Evolutionary conservation across 148 eudicot species (phyloP).

Genomic region (Drosera capensis): DNA sequence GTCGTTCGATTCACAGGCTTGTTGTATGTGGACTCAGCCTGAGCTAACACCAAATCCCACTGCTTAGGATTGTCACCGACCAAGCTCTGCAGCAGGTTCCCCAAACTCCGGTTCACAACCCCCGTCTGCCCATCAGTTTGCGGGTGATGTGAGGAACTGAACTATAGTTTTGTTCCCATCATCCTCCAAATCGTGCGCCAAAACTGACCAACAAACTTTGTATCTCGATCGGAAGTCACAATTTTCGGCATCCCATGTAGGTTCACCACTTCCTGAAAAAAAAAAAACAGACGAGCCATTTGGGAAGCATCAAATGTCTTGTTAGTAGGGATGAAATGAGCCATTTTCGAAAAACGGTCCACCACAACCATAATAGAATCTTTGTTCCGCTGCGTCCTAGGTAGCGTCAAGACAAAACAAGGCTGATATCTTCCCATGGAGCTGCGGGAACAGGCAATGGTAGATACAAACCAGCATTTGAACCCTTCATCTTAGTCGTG

Average conservation of each 20-base stretch:
- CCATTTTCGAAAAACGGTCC: slow-evolving; percentile 1
- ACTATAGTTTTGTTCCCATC: neutral
- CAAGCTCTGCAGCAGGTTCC: neutral
- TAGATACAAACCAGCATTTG: no score
- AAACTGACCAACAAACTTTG: neutral
- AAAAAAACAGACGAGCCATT: neutral
- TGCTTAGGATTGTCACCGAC: neutral
- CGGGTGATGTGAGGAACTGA: neutral
- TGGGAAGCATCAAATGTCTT: neutral
- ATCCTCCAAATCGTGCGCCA: neutral
- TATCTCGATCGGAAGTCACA: neutral
- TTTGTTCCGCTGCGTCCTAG: neutral
- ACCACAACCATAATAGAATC: neutral
- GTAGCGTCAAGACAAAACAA: neutral
- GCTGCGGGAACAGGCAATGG: neutral
- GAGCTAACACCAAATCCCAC: slow-evolving; percentile 1
- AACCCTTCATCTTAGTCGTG: neutral
- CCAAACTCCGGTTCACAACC: neutral
- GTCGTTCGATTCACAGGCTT: neutral
- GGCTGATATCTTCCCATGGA: neutral
- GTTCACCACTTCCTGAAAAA: neutral
- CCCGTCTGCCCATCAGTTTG: neutral
- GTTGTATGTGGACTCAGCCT: slow-evolving; percentile 3
- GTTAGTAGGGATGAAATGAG: neutral
- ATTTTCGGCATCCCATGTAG: neutral